Percentiles rank a stretch among this genome's conserved stretches.
Conservation (phyloP, 2,329 filamentous ascomycete genomes). For the Amesomyces nigricolor region DNA sequence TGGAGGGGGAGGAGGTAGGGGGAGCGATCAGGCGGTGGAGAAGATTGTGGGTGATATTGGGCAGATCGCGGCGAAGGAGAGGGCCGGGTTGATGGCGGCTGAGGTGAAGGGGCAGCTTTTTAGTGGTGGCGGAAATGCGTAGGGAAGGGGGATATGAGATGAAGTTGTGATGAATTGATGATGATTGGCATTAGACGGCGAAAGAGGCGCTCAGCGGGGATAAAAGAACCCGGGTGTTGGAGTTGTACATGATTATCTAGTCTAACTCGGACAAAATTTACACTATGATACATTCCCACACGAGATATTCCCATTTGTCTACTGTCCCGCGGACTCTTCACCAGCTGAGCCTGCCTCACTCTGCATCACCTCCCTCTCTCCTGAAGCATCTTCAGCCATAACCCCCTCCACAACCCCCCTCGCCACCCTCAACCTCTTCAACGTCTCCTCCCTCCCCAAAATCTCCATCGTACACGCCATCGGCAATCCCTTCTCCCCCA, state of each 20-base stretch:
- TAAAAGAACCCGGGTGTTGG: not conserved
- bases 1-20: not conserved
- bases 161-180: slow-evolving; percentile 5
- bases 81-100: slow-evolving; percentile 55
- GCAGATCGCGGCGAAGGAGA: slow-evolving; percentile 56
- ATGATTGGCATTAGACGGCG: slow-evolving; percentile 10
- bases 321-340: not conserved
- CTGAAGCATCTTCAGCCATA: too few relatives aligned
- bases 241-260: slow-evolving; percentile 5
- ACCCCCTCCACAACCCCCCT: not conserved
- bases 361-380: too few relatives aligned
- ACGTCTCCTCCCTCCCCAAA: slow-evolving; percentile 29
- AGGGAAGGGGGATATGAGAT: slow-evolving; percentile 15
- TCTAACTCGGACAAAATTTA: not conserved
- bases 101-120: slow-evolving; percentile 62
- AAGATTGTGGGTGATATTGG: slow-evolving; percentile 58
- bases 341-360: too few relatives aligned
- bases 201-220: not conserved
- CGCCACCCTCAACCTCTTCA: slow-evolving; percentile 23
- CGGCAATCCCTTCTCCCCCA: slow-evolving; percentile 24
- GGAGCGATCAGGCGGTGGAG: slow-evolving; percentile 41
- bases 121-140: slow-evolving; percentile 31
- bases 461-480: slow-evolving; percentile 27
- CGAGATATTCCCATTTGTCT: not conserved
- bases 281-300: not conserved